Evolutionary conservation across 1,139 yeast species (phyloP), one percentile per base, ranked within the genome.

Genomic region (Geotrichum bryndzae): DNA sequence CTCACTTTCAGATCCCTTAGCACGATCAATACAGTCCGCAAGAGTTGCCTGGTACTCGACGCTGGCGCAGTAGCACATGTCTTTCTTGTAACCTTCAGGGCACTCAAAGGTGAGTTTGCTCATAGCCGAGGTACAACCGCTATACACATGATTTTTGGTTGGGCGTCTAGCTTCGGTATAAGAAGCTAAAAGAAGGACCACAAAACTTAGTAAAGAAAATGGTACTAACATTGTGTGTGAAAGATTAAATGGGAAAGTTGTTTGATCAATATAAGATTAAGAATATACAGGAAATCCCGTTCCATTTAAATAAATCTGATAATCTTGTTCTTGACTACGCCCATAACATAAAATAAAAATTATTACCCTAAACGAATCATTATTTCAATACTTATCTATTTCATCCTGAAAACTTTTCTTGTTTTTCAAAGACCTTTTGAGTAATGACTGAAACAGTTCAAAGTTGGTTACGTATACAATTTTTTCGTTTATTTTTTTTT

Each of bases 41-140:
- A 35, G 53, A 13, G 61, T 45, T 22, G 64, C 64, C 5, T 58
- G 41, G 53, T 52, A 61, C 15, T 56, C 61, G n/a, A 41, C 22
- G 31, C 58, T 53, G 18, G 23, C 23, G 35, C 64, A 61, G 15
- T 33, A n/a, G 41, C 60, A 57, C 7, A 11, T 29, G 27, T 45
- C 35, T 11, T 22, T n/a, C 25, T 18, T 41, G n/a, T 29, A 15
- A 11, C 51, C 54, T 38, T 53, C 46, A 41, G 60, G 60, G 52
- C 60, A 57, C 18, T 57, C 53, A 22, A 53, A 57, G 23, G 31
- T 53, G 53, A 53, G 51, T 27, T 52, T 51, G 6, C 52, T 4
- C 15, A 23, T 25, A 3, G 38, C 22, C 8, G 29, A 10, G 25
- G 18, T 50, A 52, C 59, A 57, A 22, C 50, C 59, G 22, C 55